These are phyloP conservation scores for Lodderomyces metapsilosis DNA, from an alignment of 1,139 yeast species.

Conservation along the genomic window DNA sequence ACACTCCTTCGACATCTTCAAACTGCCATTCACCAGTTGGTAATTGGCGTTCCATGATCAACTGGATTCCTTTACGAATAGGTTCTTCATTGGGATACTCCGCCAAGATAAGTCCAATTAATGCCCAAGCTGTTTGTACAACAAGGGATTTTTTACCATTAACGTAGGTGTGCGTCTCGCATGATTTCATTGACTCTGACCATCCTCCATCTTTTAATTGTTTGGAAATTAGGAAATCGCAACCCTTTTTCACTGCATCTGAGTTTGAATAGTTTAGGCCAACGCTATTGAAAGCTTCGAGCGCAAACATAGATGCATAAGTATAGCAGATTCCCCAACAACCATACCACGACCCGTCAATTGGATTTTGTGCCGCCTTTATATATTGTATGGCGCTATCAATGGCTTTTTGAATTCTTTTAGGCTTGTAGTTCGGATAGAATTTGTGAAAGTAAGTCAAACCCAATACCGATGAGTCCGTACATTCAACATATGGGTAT, in stretches of 20 bases:
- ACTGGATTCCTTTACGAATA: slow-evolving; percentile 60
- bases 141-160: slow-evolving; percentile 57
- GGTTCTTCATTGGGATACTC: slow-evolving; percentile 70
- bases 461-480: slow-evolving; percentile 92
- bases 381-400: slow-evolving; percentile 74
- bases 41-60: slow-evolving; percentile 68
- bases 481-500: slow-evolving; percentile 96
- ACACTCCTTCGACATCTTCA: slow-evolving; percentile 92
- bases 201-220: slow-evolving; percentile 94
- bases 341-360: slow-evolving; percentile 97
- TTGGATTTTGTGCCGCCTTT: slow-evolving; percentile 53
- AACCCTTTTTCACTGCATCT: slow-evolving; percentile 64
- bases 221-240: slow-evolving; percentile 75
- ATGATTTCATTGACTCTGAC: slow-evolving; percentile 86
- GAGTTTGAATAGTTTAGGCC: slow-evolving; percentile 64
- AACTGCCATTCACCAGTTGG: slow-evolving; percentile 81
- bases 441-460: slow-evolving; percentile 71
- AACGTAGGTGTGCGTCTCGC: slow-evolving; percentile 82
- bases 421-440: slow-evolving; percentile 61
- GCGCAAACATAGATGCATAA: slow-evolving; percentile 97
- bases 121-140: slow-evolving; percentile 93
- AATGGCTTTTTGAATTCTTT: slow-evolving; percentile 67
- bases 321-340: slow-evolving; percentile 98
- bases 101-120: slow-evolving; percentile 78
- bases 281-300: slow-evolving; percentile 81